Conservation (phyloP, 148 eudicot genomes). For the Simmondsia chinensis region DNA sequence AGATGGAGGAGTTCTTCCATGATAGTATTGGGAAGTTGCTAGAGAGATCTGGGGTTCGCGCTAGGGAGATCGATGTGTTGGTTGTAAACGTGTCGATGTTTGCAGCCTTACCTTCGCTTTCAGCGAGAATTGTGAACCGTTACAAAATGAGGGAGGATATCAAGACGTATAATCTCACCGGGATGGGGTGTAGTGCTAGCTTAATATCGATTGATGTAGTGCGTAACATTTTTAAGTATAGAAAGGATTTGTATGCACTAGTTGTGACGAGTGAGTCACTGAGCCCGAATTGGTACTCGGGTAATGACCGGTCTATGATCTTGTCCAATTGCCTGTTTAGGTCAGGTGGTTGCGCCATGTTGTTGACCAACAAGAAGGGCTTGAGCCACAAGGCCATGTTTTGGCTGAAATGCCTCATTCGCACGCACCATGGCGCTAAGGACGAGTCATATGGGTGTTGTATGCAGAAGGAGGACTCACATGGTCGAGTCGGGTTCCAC, state of each 20-base stretch:
- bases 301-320: slow-evolving; percentile 75
- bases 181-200: slow-evolving; percentile 96
- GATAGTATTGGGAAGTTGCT: slow-evolving; percentile 41
- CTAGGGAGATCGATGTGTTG: slow-evolving; percentile 52
- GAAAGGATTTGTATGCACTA: slow-evolving; percentile 32
- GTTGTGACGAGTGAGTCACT: slow-evolving; percentile 70
- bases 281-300: slow-evolving; percentile 71
- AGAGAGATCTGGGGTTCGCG: slow-evolving; percentile 25
- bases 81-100: slow-evolving; percentile 78
- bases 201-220: slow-evolving; percentile 47
- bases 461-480: slow-evolving; percentile 51
- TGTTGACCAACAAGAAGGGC: slow-evolving; percentile 47
- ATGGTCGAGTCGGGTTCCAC: slow-evolving; percentile 47
- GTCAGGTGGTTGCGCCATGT: slow-evolving; percentile 58
- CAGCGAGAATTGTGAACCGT: slow-evolving; percentile 45
- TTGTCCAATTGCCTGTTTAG: slow-evolving; percentile 64
- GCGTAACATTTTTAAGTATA: slow-evolving; percentile 31
- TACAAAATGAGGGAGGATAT: slow-evolving; percentile 70
- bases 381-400: slow-evolving; percentile 35
- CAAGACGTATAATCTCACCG: slow-evolving; percentile 57
- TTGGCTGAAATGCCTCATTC: slow-evolving; percentile 45
- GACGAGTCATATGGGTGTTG: slow-evolving; percentile 65
- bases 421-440: slow-evolving; percentile 59
- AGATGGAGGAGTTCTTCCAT: slow-evolving; percentile 70
- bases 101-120: slow-evolving; percentile 40